Base-by-base conservation (phyloP, 768 basidiomycete species). In the Tylopilus sp. region DNA sequence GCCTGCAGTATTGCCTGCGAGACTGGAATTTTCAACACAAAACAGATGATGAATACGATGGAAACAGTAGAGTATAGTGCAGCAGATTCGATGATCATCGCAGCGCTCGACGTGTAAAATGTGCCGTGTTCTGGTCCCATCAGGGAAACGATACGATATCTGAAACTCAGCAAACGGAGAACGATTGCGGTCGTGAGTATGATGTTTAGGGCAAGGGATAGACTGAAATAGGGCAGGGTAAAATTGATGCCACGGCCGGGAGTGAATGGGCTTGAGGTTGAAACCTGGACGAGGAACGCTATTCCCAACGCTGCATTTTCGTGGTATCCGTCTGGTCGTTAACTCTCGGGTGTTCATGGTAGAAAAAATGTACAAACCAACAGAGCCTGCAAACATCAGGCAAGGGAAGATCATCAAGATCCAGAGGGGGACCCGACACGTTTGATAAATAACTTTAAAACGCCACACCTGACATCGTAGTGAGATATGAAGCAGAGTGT, bases 81-180 rank as follows among this genome's bases (percentile, higher is more conserved):
- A 3, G 70, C 71, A 0, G 69, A 71, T 56, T 75, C 74, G 43
- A 76, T 45, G 28, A 72, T 34, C 59, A 76, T 72, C 6, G 73
- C 61, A 11, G 63, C 64, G 14, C 72, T 48, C 4, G 63, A 67
- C 4, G 68, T 63, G 46, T 75, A 75, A 13, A 62, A 58, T 9
- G 36, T 37, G 7, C 64, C 60, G 25, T 65, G 48, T 29, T 45
- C 48, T 14, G 45, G 24, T n/a, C 71, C 71, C 2, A 76, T 40
- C 2, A 48, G 47, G 2, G 30, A n/a, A 6, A 42, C 17, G 3
- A 52, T 31, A 10, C 31, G 51, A 33, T 55, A 38, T n/a, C 68
- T 65, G 17, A 60, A 53, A 24, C 29, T n/a, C 8, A 70, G 47
- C 3, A 76, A 45, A 5, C 72, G 70, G 6, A 50, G 28, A 0